Base-by-base conservation (phyloP, 257 asterid genomes). In the Phtheirospermum japonicum region DNA sequence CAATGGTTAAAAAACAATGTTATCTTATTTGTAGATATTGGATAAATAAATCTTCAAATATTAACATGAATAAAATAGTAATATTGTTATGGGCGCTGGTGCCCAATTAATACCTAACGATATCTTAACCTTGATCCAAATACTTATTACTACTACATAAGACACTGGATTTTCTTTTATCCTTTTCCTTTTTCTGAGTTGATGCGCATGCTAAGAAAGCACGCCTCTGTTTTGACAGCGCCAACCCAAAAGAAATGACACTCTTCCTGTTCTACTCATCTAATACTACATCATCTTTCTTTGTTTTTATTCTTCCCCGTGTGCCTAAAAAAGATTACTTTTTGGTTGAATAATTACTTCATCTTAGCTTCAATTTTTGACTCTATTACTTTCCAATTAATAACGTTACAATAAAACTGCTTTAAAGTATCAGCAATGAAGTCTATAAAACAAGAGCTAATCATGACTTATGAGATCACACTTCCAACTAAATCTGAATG, bases 221-320 rank as follows among this genome's bases (percentile, higher is more conserved):
- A 75, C 73, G 80, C 80, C 52, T 73, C 77, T 45, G 75, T 17
- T 52, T 51, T 71, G 80, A 67, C 80, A 67, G 77, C 76, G 74
- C 71, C 80, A 75, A 63, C 67, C 66, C 74, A 67, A 37, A 52
- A 49, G 66, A 67, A 19, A 46, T 53, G 34, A 32, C 42, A 65
- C 74, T 46, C 31, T 48, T 48, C 36, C 11, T 19, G 11, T 19
- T 26, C 18, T 28, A 26, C 10, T 28, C 4, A 53, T 53, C 36
- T 23, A 26, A 10, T 40, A 40, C 10, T 6, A 6, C 11, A 40
- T 40, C 9, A 40, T 50, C 40, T 68, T 60, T 60, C 32, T 7
- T 53, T n/a, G 7, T 48, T 64, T 17, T 57, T 49, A 7, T 71
- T 33, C 65, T 5, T 66, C 46, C 65, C 67, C 76, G 76, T 72